Base-by-base conservation (phyloP, 2,329 filamentous ascomycete genomes). In the Aspergillus pseudoviridinutans region DNA sequence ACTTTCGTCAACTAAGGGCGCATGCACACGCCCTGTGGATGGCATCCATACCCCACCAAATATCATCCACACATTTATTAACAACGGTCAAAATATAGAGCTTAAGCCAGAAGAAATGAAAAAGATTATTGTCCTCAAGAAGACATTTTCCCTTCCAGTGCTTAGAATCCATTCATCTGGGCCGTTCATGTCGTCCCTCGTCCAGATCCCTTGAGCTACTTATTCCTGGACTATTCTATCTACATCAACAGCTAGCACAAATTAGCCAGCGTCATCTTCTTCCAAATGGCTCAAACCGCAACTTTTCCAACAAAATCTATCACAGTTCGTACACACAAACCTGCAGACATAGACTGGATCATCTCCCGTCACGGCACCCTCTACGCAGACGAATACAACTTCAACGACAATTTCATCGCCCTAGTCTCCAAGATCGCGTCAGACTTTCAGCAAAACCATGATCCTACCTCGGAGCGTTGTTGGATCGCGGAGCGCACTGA, bases 311-410 rank as follows among this genome's bases (percentile, higher is more conserved):
- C 20, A 1, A 20, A 20, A 6, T 12, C 9, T 6, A 24, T 46
- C 28, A 59, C 53, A 41, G 50, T 69, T 12, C 64, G 67, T 49
- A 58, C 50, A 50, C 64, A 66, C 52, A 57, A 58, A 28, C 56
- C 66, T 2, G 62, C 59, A 4, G 67, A 69, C 28, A 63, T 69
- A 35, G 61, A 61, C 4, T 68, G 62, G 62, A 67, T 69, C 5
- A 50, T 60, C 20, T 49, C 63, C 53, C 64, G 66, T 5, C 66
- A 68, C 41, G 64, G 63, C 0, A 38, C 58, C 5, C 56, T 67
- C 4, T 68, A 69, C 49, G 35, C 58, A 4, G 22, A 59, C 46
- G 65, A 69, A 56, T 61, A 61, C 54, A 57, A 60, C 51, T 69
- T 61, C 60, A 56, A 57, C 17, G 59, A 59, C 22, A 57, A 56